Evolutionary conservation across 495 filamentous ascomycete species (phyloP), one percentile per base, ranked within the genome.

Genomic region (Aspergillus coremiiformis): DNA sequence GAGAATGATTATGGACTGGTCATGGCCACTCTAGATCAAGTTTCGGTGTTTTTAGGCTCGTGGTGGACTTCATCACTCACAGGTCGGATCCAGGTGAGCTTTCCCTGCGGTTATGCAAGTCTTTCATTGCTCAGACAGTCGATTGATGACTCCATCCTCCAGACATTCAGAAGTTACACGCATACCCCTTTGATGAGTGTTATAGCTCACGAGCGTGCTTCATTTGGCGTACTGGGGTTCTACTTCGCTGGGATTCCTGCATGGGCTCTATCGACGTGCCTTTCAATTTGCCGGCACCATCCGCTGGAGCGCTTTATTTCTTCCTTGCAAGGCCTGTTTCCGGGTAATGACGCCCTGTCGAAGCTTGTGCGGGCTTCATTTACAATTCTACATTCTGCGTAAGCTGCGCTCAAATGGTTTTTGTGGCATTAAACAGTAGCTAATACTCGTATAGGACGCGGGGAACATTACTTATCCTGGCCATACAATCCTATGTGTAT

Each of bases 1-100:
- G 76, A 78, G 51, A 78, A 76, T 59, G 74, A 76, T 35, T 70
- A 73, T 48, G 76, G 76, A n/a, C 52, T 78, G 47, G 61, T 72
- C 20, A 72, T 80, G 49, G 66, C 66, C 20, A 71, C 71, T 3
- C 35, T 70, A 44, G 70, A 77, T 54, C 66, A 69, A 19, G 54
- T 69, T 9, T 64, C 75, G 5, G 58, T 70, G 5, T 73, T 75
- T 39, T 58, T 70, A 46, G 67, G 71, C 19, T 69, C 67, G 14
- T 71, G 70, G 69, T 76, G 69, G 66, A 64, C 70, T 6, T 64
- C 62, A 9, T 72, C 72, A 37, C 60, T 79, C 11, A 66, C 67
- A 44, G 62, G 69, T 12, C 63, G 76, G 39, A 58, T 81, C 45
- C 72, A 76, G 71, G 77, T 77, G 61, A 65, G 61, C 42, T 29